phyloP scores from a whole-genome alignment of 768 basidiomycete species.

The Rhizopogon salebrosus region DNA sequence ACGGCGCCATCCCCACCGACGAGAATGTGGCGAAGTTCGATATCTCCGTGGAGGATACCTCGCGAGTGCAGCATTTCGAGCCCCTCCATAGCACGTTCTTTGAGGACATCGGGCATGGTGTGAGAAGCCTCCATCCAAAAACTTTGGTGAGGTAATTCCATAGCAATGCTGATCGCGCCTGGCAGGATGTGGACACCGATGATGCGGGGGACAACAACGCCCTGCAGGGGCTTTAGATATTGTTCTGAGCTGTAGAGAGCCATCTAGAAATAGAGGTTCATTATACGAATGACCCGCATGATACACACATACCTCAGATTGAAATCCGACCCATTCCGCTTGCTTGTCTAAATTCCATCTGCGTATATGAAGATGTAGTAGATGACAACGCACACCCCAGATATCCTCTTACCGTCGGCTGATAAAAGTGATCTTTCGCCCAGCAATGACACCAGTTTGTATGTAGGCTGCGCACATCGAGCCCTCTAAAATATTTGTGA shows the following conservation, averaged over 20 bases:
- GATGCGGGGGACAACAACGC: conserved; percentile 45
- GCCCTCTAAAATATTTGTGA: conserved; percentile 23
- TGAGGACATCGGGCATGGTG: conserved; percentile 50
- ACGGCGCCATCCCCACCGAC: conserved; percentile 49
- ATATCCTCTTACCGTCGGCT: conserved; percentile 30
- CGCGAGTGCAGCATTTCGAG: conserved; percentile 42
- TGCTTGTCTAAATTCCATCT: conserved; percentile 30
- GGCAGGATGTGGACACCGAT: conserved; percentile 43
- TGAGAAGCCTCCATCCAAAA: conserved; percentile 61
- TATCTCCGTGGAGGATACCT: conserved; percentile 45
- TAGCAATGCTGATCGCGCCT: conserved; percentile 35
- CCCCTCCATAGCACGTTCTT: conserved; percentile 46
- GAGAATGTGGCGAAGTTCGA: conserved; percentile 47
- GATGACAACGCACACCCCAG: background rate
- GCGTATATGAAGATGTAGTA: background rate
- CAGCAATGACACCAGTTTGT: conserved; percentile 27
- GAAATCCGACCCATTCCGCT: conserved; percentile 34
- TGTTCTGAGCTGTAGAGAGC: conserved; percentile 42
- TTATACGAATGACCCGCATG: background rate
- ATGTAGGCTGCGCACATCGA: conserved; percentile 33
- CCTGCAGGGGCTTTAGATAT: conserved; percentile 48
- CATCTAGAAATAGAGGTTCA: conserved; percentile 32
- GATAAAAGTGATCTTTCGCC: conserved; percentile 27
- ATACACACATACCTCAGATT: conserved; percentile 30
- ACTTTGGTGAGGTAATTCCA: conserved; percentile 51